Base-by-base conservation (phyloP, 2,329 filamentous ascomycete species). In the Colletotrichum tabaci region DNA sequence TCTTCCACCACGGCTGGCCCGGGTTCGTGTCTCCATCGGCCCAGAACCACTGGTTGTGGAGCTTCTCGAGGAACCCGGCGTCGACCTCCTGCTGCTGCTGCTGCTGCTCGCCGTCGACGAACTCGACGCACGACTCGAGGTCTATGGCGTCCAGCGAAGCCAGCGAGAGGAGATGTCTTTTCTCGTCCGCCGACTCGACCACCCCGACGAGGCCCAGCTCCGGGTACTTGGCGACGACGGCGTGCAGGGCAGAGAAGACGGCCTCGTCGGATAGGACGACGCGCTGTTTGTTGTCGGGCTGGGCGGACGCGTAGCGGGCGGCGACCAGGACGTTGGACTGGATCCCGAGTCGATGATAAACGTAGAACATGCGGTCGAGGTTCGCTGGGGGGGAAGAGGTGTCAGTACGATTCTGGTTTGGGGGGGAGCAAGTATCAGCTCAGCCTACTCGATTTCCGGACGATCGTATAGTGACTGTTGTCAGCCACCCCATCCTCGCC, bases 321-420 rank as follows among this genome's bases (percentile, higher is more conserved):
- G 75, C 71, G 1, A 77, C 72, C 40, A 75, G 40, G 9, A 77
- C 67, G 23, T 77, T 77, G n/a, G 75, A 75, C 38, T 75, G 73
- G 10, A 75, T 71, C 12, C 75, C 76, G 9, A 77, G 73, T 2
- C 75, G 73, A 13, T 77, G 75, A 3, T 75, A 74, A 1, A 67
- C 26, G 8, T 74, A 75, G 52, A 73, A 75, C 64, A 75, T 67
- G 56, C 74, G 74, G n/a, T 75, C 74, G 0, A 72, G 66, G 2
- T 70, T 60, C 9, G 60, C 70, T 72, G 2, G 18, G 1, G 3
- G 35, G 2, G 2, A 38, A 9, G 35, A 38, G 4, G 13, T n/a
- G 30, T 50, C 26, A 64, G 44, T n/a, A 9, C 15, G 10, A 42
- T 18, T 30, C 13, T 9, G 8, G 15, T 49, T 9, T 9, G 5